A percentile compares a stretch with the other conserved stretches of the same genome.
phyloP scores from a whole-genome alignment of 2,329 filamentous ascomycete genomes.

The Talaromyces funiculosus region DNA sequence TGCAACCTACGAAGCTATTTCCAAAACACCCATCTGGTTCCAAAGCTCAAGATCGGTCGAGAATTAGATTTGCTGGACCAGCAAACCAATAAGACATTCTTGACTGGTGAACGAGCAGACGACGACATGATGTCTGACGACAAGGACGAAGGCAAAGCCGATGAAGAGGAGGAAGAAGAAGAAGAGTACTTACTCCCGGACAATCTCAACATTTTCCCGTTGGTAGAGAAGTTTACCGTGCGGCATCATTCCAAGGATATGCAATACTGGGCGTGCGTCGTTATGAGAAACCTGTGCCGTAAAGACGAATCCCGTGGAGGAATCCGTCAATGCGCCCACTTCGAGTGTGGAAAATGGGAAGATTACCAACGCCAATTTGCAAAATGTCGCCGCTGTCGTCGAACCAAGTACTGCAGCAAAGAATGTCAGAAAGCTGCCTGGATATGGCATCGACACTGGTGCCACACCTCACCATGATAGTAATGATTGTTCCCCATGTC shows the following conservation, averaged over 20 bases:
- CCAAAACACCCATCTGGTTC: conserved; percentile 88
- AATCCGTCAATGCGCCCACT: conserved; percentile 95
- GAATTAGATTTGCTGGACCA: conserved; percentile 77
- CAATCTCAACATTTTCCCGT: conserved; percentile 95
- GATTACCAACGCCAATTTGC: conserved; percentile 94
- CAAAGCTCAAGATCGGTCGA: conserved; percentile 80
- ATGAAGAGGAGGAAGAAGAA: conserved; percentile 62
- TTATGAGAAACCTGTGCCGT: conserved; percentile 97
- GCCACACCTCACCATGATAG: conserved; percentile 44
- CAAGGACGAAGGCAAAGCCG: not conserved
- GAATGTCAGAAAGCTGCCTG: conserved; percentile 99
- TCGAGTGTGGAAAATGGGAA: conserved; percentile 97
- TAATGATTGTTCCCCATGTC: conserved; percentile 2
- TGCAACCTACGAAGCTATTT: conserved; percentile 95
- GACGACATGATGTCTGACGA: conserved; percentile 1
- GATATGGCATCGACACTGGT: conserved; percentile 98
- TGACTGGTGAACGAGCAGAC: conserved; percentile 24
- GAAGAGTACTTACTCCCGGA: conserved; percentile 89
- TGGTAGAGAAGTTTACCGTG: conserved; percentile 97
- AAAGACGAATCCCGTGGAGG: conserved; percentile 94
- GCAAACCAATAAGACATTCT: conserved; percentile 39
- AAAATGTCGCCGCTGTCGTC: conserved; percentile 90
- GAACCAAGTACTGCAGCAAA: conserved; percentile 99
- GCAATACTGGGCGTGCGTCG: conserved; percentile 99
- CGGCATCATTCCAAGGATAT: conserved; percentile 93